These are phyloP conservation scores for Aphanomyces invadans DNA, from an alignment of 352 stramenopile species.

Conservation along the genomic window DNA sequence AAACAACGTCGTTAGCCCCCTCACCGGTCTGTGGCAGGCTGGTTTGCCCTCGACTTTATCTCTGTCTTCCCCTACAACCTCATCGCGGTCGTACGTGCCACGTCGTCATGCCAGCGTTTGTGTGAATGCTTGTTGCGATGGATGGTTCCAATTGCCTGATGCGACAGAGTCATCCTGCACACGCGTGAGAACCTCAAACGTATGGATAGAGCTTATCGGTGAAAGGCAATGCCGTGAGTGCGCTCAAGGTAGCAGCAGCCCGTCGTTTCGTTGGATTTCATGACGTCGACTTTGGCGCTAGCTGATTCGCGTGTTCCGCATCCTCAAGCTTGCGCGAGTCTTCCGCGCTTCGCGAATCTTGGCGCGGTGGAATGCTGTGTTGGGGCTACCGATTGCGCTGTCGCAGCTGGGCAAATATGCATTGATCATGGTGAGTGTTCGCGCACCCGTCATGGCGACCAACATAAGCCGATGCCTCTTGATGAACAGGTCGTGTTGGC, in stretches of 20 bases:
- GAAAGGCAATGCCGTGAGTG: not conserved
- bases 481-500: not conserved
- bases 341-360: conserved; percentile 20
- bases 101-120: no score
- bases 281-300: no score
- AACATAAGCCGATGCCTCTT: no score
- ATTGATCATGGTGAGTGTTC: not conserved
- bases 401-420: conserved; percentile 16
- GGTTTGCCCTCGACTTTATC: conserved; percentile 26
- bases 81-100: not conserved
- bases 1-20: no score
- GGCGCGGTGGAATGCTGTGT: conserved; percentile 15
- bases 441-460: no score
- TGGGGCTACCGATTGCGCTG: conserved; percentile 11
- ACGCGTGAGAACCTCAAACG: no score
- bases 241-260: no score
- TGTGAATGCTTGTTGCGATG: no score
- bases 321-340: conserved; percentile 26
- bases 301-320: conserved; percentile 22
- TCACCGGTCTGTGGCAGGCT: no score
- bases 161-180: no score
- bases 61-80: conserved; percentile 27
- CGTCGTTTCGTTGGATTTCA: no score
- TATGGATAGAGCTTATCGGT: not conserved
- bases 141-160: no score